Conservation (phyloP, 2,329 filamentous ascomycete genomes). For the Leptographium galeiforme region DNA sequence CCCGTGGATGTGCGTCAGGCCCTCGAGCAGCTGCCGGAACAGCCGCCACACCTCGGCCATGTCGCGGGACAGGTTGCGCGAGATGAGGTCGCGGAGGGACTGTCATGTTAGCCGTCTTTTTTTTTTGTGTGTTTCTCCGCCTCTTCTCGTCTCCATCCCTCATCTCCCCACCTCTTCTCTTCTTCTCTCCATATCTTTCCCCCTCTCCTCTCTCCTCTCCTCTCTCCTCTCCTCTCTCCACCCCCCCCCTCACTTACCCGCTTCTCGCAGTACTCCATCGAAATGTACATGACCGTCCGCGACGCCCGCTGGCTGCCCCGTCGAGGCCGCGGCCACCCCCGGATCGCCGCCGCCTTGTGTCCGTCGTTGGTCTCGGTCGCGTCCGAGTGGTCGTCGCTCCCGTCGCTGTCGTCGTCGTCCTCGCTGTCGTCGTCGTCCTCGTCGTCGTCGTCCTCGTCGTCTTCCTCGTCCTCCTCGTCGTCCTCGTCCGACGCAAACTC, state of each 20-base stretch:
- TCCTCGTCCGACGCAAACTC: slow-evolving; percentile 54
- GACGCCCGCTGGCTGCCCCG: slow-evolving; percentile 35
- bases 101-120: slow-evolving; percentile 14
- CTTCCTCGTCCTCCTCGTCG: slow-evolving; percentile 20
- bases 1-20: slow-evolving; percentile 76
- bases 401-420: slow-evolving; percentile 17
- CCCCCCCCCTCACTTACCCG: slow-evolving; percentile 21
- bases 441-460: slow-evolving; percentile 30
- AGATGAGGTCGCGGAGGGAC: slow-evolving; percentile 81
- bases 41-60: slow-evolving; percentile 75
- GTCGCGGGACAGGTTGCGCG: slow-evolving; percentile 59
- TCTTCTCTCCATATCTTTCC: no score
- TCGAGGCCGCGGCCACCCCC: slow-evolving; percentile 11
- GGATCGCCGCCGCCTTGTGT: not conserved
- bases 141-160: no score
- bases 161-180: no score
- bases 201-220: no score
- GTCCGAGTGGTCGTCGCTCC: slow-evolving; percentile 10
- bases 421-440: slow-evolving; percentile 28
- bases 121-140: no score
- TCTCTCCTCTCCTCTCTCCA: slow-evolving; percentile 22
- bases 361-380: slow-evolving; percentile 10
- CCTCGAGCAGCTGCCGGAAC: slow-evolving; percentile 83
- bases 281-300: slow-evolving; percentile 78
- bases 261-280: slow-evolving; percentile 98